These are phyloP conservation scores for Talaromyces sp. DNA, from an alignment of 2,329 filamentous ascomycete genomes.

Conservation along the genomic window DNA sequence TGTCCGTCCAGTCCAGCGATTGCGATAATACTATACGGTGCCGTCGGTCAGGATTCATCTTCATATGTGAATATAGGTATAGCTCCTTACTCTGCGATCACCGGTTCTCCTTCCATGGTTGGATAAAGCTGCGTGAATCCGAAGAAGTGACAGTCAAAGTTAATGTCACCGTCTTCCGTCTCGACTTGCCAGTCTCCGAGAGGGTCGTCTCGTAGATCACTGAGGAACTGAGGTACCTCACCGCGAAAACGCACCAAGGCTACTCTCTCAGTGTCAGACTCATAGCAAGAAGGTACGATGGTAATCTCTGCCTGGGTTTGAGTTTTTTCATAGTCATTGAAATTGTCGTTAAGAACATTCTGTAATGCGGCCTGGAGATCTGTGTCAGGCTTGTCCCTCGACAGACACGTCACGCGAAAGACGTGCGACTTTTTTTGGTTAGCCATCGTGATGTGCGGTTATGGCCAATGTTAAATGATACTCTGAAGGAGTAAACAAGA, in stretches of 20 bases:
- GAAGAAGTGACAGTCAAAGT: not conserved
- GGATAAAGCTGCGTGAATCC: not conserved
- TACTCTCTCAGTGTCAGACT: not conserved
- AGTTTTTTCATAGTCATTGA: not conserved
- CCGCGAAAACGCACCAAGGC: not conserved
- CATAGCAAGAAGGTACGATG: not conserved
- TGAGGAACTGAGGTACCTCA: not conserved
- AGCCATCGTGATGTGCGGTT: too few relatives aligned
- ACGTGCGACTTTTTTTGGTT: too few relatives aligned
- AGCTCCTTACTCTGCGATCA: not conserved
- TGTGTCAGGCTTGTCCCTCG: too few relatives aligned
- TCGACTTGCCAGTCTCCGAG: not conserved
- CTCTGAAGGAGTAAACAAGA: too few relatives aligned
- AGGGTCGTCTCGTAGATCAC: not conserved
- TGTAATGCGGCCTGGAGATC: too few relatives aligned
- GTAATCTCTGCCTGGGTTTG: not conserved
- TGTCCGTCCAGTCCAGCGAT: slow-evolving; percentile 18
- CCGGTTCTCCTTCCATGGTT: not conserved
- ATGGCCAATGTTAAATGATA: too few relatives aligned
- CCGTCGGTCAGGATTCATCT: not conserved
- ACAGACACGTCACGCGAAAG: too few relatives aligned
- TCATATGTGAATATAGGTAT: too few relatives aligned
- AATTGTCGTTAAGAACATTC: too few relatives aligned
- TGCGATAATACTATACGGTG: not conserved
- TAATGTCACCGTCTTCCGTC: not conserved